Percentiles rank a stretch among this genome's conserved stretches.
Evolutionary conservation across 768 basidiomycete genomes (phyloP).

Genomic region (Mycena venus): DNA sequence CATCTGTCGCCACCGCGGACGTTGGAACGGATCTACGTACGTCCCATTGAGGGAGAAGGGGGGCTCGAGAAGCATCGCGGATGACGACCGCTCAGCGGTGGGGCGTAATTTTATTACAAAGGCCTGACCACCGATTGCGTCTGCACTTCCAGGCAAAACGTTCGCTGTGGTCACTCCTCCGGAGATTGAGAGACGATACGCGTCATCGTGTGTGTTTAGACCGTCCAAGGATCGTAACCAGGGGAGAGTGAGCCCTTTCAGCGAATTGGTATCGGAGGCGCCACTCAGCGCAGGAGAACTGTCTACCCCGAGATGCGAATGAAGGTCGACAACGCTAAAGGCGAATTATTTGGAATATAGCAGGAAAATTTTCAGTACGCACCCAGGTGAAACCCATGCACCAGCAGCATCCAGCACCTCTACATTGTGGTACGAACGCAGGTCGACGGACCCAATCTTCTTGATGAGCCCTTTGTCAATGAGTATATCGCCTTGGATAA

Average conservation of each 20-base stretch:
- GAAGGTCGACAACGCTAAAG: slow-evolving; percentile 61
- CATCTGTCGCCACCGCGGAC: slow-evolving; percentile 78
- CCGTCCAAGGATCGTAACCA: slow-evolving; percentile 83
- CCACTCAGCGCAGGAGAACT: slow-evolving; percentile 53
- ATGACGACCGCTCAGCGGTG: slow-evolving; percentile 76
- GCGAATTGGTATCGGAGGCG: slow-evolving; percentile 69
- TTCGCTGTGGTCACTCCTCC: slow-evolving; percentile 84
- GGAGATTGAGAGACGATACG: slow-evolving; percentile 69
- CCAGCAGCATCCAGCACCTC: slow-evolving; percentile 68
- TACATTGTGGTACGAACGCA: slow-evolving; percentile 35
- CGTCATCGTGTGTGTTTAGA: slow-evolving; percentile 80
- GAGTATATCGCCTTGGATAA: slow-evolving; percentile 69
- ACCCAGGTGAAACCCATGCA: slow-evolving; percentile 75
- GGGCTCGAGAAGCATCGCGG: slow-evolving; percentile 81
- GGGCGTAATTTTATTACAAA: slow-evolving; percentile 82
- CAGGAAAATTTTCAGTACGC: too few relatives aligned
- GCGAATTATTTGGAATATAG: slow-evolving; percentile 46
- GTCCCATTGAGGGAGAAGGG: slow-evolving; percentile 67
- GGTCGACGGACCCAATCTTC: slow-evolving; percentile 58
- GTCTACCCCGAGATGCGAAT: slow-evolving; percentile 68
- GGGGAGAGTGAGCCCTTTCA: slow-evolving; percentile 64
- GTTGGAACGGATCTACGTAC: slow-evolving; percentile 40
- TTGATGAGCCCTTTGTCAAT: slow-evolving; percentile 76
- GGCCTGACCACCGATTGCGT: slow-evolving; percentile 70
- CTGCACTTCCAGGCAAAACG: slow-evolving; percentile 76